phyloP scores from a whole-genome alignment of 257 asterid species.

The Echium plantagineum region DNA sequence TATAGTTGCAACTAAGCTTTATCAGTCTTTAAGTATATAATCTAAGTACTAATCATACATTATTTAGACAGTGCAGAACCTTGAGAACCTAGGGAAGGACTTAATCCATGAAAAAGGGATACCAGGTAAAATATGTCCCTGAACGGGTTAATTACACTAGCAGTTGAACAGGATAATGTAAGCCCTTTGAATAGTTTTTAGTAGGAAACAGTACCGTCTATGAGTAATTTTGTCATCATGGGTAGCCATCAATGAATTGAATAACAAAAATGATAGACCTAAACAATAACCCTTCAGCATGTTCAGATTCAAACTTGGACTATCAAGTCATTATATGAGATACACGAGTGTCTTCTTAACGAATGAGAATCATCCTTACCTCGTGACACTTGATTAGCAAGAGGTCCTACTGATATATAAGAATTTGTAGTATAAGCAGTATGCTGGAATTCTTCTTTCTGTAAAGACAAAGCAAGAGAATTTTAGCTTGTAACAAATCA shows the following conservation, averaged over 20 bases:
- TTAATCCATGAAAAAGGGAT: background rate
- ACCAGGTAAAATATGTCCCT: background rate
- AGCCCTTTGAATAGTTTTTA: background rate
- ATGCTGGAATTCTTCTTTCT: conserved; percentile 99
- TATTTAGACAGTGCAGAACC: too few species aligned
- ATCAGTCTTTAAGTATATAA: too few species aligned
- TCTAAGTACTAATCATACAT: too few species aligned
- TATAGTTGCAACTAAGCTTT: too few species aligned
- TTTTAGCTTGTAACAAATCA: conserved; percentile 3
- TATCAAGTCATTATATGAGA: background rate
- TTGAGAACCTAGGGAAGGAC: too few species aligned
- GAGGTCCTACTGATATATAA: conserved; percentile 72
- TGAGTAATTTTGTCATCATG: too few species aligned
- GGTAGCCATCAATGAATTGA: too few species aligned
- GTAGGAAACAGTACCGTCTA: background rate
- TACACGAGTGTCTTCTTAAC: conserved; percentile 5
- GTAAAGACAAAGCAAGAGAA: conserved; percentile 15
- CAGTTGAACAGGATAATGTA: background rate
- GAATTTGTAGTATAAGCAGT: conserved; percentile 93
- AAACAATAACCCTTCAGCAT: background rate
- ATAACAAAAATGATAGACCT: too few species aligned
- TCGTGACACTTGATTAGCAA: conserved; percentile 63
- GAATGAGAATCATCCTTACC: conserved; percentile 38
- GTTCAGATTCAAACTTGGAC: background rate
- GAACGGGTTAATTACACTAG: background rate